These are phyloP conservation scores for Claviceps sp. DNA, from an alignment of 2,329 filamentous ascomycete genomes.

Conservation along the genomic window DNA sequence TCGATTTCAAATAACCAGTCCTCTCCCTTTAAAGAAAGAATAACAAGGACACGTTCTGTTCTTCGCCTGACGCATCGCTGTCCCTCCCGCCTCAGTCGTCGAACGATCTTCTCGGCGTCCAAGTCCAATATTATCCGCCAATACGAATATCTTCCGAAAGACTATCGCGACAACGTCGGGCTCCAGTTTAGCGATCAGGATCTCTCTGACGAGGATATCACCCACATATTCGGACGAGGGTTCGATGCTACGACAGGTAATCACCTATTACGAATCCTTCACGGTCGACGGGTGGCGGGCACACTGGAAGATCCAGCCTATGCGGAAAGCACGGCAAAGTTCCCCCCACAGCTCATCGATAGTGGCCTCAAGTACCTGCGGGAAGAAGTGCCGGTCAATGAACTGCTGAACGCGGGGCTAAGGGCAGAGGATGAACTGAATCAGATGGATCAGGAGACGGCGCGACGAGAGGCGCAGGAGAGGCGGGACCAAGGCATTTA, in stretches of 20 bases:
- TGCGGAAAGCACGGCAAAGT: conserved; percentile 32
- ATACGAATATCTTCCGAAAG: conserved; percentile 43
- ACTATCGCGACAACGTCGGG: conserved; percentile 42
- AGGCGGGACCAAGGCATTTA: conserved; percentile 12
- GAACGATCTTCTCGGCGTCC: conserved; percentile 22
- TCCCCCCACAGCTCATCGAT: conserved; percentile 25
- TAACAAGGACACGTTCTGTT: neutral
- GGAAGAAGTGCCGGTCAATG: conserved; percentile 40
- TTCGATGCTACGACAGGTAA: conserved; percentile 35
- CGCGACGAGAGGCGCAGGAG: conserved; percentile 12
- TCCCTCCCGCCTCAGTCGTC: conserved; percentile 10
- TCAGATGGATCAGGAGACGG: conserved; percentile 30
- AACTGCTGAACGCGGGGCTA: conserved; percentile 45
- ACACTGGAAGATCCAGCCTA: conserved; percentile 47
- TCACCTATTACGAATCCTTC: conserved; percentile 41
- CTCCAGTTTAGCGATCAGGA: conserved; percentile 38
- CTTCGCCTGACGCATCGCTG: neutral
- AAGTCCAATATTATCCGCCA: conserved; percentile 28
- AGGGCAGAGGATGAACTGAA: conserved; percentile 50
- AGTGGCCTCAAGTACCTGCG: conserved; percentile 43
- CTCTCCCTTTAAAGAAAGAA: conserved; percentile 1
- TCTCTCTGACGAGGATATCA: conserved; percentile 33
- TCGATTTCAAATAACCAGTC: neutral
- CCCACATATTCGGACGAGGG: conserved; percentile 35
- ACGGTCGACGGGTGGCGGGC: conserved; percentile 50